Base-by-base conservation (phyloP, 2,329 filamentous ascomycete genomes). In the Trichoderma cornu-damae region DNA sequence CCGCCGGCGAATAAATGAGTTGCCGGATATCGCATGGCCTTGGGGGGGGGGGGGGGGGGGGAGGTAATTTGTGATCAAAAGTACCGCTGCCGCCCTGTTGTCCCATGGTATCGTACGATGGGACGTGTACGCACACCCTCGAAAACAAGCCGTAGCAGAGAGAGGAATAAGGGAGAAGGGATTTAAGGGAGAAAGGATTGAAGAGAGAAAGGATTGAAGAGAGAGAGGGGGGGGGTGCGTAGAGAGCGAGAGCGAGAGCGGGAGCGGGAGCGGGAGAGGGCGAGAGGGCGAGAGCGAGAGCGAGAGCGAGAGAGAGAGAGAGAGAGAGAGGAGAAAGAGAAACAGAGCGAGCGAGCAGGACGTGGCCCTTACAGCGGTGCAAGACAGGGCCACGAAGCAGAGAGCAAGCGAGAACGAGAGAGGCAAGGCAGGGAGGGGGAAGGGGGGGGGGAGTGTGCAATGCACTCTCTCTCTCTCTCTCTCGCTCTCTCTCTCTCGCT, bases 1-100 rank as follows among this genome's bases (percentile, higher is more conserved):
- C 49, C 49, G 37, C 49, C 49, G 49, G 49, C 6, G 49, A 43
- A 22, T 32, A 24, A 43, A 3, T 52, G 49, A 52, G 49, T 43
- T 43, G 49, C 49, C 49, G 49, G 37, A 32, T 32, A 42, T 42
- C 26, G 49, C 37, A 42, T 42, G 37, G 49, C 49, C 38, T 40
- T n/a, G n/a, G n/a, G n/a, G n/a, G n/a, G n/a, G n/a, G n/a, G n/a
- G n/a, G n/a, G n/a, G n/a, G n/a, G n/a, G n/a, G n/a, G 24, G 22
- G 14, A 20, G 24, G 42, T 44, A 28, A 30, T 43, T 28, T 44
- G 5, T 16, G 24, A 44, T 44, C 4, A 28, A 28, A 28, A 28
- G 26, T 28, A 28, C 26, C 12, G 32, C 32, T 34, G 32, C 32
- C n/a, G n/a, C n/a, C n/a, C 12, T 3, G 32, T 3, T 44, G 22